These are phyloP conservation scores for Sporothrix globosa DNA, from an alignment of 2,329 filamentous ascomycete genomes.

Conservation along the genomic window DNA sequence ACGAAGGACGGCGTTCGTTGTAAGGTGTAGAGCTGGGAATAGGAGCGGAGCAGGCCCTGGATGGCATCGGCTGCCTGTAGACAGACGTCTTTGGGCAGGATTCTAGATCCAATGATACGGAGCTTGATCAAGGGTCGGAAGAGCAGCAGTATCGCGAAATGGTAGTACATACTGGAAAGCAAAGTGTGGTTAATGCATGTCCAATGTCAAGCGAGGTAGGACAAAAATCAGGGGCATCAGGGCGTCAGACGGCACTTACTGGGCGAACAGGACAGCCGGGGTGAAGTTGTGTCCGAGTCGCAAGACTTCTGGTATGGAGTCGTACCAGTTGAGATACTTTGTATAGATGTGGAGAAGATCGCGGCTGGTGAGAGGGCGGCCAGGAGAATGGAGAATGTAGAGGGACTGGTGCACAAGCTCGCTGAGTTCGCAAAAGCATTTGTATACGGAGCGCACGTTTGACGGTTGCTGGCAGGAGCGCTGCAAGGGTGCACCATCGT, in stretches of 20 bases:
- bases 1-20: conserved; percentile 64
- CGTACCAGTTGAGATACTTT: conserved; percentile 73
- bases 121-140: conserved; percentile 73
- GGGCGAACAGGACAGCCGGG: conserved; percentile 71
- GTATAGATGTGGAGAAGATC: conserved; percentile 67
- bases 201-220: too few species aligned
- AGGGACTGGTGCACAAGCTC: conserved; percentile 73
- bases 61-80: conserved; percentile 64
- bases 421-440: conserved; percentile 71
- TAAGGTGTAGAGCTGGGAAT: conserved; percentile 62
- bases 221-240: too few species aligned
- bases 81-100: conserved; percentile 68
- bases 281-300: conserved; percentile 70
- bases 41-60: conserved; percentile 58
- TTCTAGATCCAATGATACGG: conserved; percentile 63
- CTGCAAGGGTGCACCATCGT: conserved; percentile 60
- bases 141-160: conserved; percentile 71
- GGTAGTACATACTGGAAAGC: conserved; percentile 65
- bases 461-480: conserved; percentile 64
- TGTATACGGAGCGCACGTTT: conserved; percentile 69
- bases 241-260: conserved; percentile 59
- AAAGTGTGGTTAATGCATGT: not conserved
- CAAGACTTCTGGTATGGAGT: conserved; percentile 65
- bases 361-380: conserved; percentile 64
- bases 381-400: conserved; percentile 72